Base-by-base conservation (phyloP, 768 basidiomycete species). In the Hemileccinum impolitum region DNA sequence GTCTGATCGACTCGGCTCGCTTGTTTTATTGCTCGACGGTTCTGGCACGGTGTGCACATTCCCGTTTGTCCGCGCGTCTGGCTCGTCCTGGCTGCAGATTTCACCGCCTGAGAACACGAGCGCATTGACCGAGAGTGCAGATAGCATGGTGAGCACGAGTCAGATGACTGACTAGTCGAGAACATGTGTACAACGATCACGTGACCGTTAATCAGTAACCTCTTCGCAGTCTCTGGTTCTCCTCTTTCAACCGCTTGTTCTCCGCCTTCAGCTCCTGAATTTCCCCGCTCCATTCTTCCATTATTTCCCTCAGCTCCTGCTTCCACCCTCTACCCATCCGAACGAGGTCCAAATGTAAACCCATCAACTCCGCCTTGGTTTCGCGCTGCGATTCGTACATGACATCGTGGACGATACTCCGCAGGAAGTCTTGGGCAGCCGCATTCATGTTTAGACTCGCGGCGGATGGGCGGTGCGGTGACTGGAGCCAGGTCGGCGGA, bases 371-470 rank as follows among this genome's bases (percentile, higher is more conserved):
- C n/a, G 78, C 73, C 58, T 78, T 76, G 19, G 79, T 82, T 63
- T 89, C 85, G 53, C 75, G 72, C 62, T 82, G 84, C 59, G 80
- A 85, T 54, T 90, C 87, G 54, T 75, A 79, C 80, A 90, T 80
- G 50, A 81, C 83, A 47, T 89, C 87, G 39, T 77, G 75, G 44
- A 90, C 77, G 46, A 87, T 79, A 19, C 74, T 74, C 47, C 80
- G 78, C 51, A 90, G 64, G 23, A 88, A 71, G 35, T 84, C 82
- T 42, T 86, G 81, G 57, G 61, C 66, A 11, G 67, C 61, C 1
- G 59, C 65, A 32, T 61, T 63, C 54, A 58, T 70, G 49, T 59
- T 65, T 37, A 62, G 51, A 42, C 53, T 55, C 10, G 54, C 43
- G 12, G 50, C 6, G 4, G 56, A 49, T 21, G 62, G 71, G 45